A percentile compares a stretch with the other conserved stretches of the same genome.
Evolutionary conservation across 2,329 filamentous ascomycete genomes (phyloP).

Genomic region (Erysiphe pulchra): DNA sequence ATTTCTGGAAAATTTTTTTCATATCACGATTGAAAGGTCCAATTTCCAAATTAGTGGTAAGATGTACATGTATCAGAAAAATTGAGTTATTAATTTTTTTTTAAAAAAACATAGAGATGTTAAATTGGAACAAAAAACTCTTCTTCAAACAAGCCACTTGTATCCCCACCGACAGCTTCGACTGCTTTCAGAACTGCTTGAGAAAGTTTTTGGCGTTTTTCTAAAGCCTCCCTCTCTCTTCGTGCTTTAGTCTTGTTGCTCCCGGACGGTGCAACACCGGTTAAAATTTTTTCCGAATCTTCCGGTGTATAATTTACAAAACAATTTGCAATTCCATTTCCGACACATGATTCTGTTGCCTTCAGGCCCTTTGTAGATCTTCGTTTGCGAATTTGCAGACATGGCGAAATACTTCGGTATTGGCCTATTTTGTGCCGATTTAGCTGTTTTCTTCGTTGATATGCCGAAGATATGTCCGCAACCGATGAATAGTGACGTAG

Average conservation of each 20-base stretch:
- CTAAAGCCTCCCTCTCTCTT: constrained; percentile 64
- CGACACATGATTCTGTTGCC: constrained; percentile 11
- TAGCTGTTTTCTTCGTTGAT: no score
- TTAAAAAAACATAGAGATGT: no score
- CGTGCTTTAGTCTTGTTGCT: constrained; percentile 87
- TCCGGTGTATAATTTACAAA: constrained; percentile 82
- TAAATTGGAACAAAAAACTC: constrained; percentile 19
- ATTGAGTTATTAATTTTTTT: no score
- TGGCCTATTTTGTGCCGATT: no score
- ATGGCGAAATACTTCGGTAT: background rate
- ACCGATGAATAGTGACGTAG: no score
- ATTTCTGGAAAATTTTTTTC: no score
- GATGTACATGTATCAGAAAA: no score
- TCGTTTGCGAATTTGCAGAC: constrained; percentile 9
- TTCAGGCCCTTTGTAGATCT: constrained; percentile 4
- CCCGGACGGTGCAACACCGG: constrained; percentile 74
- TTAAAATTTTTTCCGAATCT: constrained; percentile 57
- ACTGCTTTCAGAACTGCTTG: constrained; percentile 45
- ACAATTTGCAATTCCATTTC: constrained; percentile 15
- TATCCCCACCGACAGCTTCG: constrained; percentile 43
- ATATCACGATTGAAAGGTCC: no score
- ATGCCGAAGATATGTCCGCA: no score
- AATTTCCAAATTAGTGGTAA: no score
- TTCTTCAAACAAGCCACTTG: constrained; percentile 25
- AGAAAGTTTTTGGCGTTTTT: constrained; percentile 42